A percentile compares a stretch with the other conserved stretches of the same genome.
phyloP scores from a whole-genome alignment of 2,329 filamentous ascomycete species.

The Aspergillus ibericus region DNA sequence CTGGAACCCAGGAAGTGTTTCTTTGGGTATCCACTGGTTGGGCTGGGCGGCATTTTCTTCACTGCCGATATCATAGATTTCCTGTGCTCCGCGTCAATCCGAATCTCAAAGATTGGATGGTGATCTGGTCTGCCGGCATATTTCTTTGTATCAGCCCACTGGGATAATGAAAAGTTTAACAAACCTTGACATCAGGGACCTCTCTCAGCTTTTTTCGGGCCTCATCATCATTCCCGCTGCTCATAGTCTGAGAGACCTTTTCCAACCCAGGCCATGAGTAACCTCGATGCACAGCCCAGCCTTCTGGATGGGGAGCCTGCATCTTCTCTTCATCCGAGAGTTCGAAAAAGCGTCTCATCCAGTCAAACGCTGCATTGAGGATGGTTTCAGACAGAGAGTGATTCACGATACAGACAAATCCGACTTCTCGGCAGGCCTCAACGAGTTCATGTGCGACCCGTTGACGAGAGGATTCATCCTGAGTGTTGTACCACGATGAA shows the following conservation, averaged over 20 bases:
- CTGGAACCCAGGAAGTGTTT: slow-evolving; percentile 49
- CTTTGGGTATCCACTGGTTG: slow-evolving; percentile 52
- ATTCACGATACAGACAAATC: slow-evolving; percentile 52
- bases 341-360: slow-evolving; percentile 47
- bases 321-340: slow-evolving; percentile 49
- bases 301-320: slow-evolving; percentile 51
- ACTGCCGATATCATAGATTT: slow-evolving; percentile 55
- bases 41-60: slow-evolving; percentile 47
- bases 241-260: slow-evolving; percentile 52
- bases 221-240: slow-evolving; percentile 43
- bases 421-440: slow-evolving; percentile 45
- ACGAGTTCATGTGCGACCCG: slow-evolving; percentile 42
- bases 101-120: not conserved
- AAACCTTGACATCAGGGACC: slow-evolving; percentile 54
- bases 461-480: slow-evolving; percentile 28
- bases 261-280: slow-evolving; percentile 58
- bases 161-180: slow-evolving; percentile 7
- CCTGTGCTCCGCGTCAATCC: slow-evolving; percentile 32
- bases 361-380: slow-evolving; percentile 47
- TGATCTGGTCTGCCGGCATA: too few species aligned
- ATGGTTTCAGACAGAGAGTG: slow-evolving; percentile 44
- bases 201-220: slow-evolving; percentile 45
- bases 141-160: not conserved
- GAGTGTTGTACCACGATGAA: slow-evolving; percentile 34
- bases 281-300: slow-evolving; percentile 53